A percentile compares a stretch with the other conserved stretches of the same genome.
phyloP scores from a whole-genome alignment of 768 basidiomycete genomes.

The Exidia glandulosa region DNA sequence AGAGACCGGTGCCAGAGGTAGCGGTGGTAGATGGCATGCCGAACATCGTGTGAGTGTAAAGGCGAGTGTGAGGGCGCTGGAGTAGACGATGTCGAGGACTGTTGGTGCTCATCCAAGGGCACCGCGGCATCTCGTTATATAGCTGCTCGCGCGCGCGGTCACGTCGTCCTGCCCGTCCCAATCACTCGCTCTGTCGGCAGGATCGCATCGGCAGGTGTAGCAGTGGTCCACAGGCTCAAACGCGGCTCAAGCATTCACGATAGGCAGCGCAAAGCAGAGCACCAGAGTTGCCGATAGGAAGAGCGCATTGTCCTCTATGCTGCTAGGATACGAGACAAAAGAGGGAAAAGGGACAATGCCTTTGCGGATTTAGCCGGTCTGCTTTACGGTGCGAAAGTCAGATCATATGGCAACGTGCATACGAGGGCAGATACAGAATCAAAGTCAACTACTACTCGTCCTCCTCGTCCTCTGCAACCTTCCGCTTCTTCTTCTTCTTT shows the following conservation, averaged over 20 bases:
- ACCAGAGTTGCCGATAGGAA: neutral
- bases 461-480: constrained; percentile 2
- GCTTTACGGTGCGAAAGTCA: no score
- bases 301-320: neutral
- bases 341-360: neutral
- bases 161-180: neutral
- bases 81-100: neutral
- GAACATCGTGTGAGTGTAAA: neutral
- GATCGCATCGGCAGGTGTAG: neutral
- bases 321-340: neutral
- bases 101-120: no score
- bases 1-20: neutral
- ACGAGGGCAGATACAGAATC: no score
- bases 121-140: no score
- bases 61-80: neutral
- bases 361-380: neutral
- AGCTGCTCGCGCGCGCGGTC: neutral
- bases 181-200: neutral
- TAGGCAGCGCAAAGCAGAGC: no score
- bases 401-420: no score
- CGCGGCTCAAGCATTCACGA: neutral
- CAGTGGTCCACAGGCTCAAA: neutral
- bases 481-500: constrained; percentile 25
- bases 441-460: no score
- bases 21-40: neutral